phyloP scores from a whole-genome alignment of 2,329 filamentous ascomycete species.

The Podosphaera leucotricha region DNA sequence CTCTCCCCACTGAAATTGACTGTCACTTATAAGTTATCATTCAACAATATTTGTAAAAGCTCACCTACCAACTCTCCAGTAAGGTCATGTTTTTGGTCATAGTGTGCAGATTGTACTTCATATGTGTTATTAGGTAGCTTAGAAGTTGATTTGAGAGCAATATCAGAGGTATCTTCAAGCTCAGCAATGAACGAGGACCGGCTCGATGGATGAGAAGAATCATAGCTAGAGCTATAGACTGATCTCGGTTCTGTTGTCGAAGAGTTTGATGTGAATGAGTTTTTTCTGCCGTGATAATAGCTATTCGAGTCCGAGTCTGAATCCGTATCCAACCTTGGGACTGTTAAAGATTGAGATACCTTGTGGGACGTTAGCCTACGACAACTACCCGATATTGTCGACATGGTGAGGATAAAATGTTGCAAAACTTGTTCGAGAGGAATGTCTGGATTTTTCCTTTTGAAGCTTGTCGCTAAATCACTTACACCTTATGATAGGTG shows the following conservation, averaged over 20 bases:
- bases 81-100: neutral
- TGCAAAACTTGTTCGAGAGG: neutral
- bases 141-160: neutral
- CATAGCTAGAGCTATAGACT: neutral
- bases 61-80: neutral
- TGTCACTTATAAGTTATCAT: conserved; percentile 1
- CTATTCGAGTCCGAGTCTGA: neutral
- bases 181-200: conserved; percentile 8
- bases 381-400: neutral
- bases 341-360: neutral
- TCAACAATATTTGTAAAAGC: neutral
- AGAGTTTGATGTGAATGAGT: neutral
- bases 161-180: conserved; percentile 11
- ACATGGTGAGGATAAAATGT: neutral
- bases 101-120: conserved; percentile 2
- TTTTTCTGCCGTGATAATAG: neutral
- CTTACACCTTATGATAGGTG: too few species aligned
- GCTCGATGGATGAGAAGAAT: neutral
- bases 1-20: conserved; percentile 9
- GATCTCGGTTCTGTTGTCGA: neutral
- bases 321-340: neutral
- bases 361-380: neutral
- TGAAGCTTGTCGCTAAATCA: neutral
- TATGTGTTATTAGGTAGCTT: conserved; percentile 4
- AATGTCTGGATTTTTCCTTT: neutral